These are phyloP conservation scores for Diospyros kaki DNA, from an alignment of 148 eudicot genomes.

Conservation along the genomic window DNA sequence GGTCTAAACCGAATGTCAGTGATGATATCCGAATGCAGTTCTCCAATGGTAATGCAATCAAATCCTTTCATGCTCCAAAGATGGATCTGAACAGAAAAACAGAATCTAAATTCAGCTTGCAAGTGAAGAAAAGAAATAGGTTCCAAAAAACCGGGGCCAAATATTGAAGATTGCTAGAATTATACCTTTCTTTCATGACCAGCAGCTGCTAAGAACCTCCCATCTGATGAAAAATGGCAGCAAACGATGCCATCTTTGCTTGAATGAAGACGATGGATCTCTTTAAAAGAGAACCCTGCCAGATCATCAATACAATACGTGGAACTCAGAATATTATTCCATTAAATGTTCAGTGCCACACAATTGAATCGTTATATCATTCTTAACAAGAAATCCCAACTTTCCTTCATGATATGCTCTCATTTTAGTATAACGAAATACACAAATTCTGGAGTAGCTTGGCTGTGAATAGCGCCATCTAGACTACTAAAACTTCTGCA, in stretches of 20 bases:
- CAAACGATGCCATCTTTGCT: slow-evolving; percentile 32
- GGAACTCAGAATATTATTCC: neutral
- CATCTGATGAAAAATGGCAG: slow-evolving; percentile 47
- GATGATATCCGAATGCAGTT: slow-evolving; percentile 28
- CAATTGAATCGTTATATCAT: neutral
- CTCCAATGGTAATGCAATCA: slow-evolving; percentile 6
- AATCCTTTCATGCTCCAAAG: slow-evolving; percentile 28
- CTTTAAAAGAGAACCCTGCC: slow-evolving; percentile 22
- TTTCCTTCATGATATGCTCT: too few relatives aligned
- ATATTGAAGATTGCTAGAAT: neutral
- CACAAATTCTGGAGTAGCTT: too few relatives aligned
- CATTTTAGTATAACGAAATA: too few relatives aligned
- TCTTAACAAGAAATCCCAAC: too few relatives aligned
- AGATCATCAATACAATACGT: neutral
- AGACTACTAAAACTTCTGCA: too few relatives aligned
- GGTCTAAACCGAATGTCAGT: slow-evolving; percentile 54
- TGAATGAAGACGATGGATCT: neutral
- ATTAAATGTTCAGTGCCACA: neutral
- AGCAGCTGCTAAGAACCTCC: slow-evolving; percentile 47
- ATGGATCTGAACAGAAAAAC: slow-evolving; percentile 24
- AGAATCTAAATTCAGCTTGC: neutral
- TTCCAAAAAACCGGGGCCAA: neutral
- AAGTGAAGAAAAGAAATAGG: neutral
- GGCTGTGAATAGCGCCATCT: too few relatives aligned
- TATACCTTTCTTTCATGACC: slow-evolving; percentile 54